Evolutionary conservation across 768 basidiomycete species (phyloP), one percentile per base, ranked within the genome.

Genomic region (Leucocoprinus leucothites): DNA sequence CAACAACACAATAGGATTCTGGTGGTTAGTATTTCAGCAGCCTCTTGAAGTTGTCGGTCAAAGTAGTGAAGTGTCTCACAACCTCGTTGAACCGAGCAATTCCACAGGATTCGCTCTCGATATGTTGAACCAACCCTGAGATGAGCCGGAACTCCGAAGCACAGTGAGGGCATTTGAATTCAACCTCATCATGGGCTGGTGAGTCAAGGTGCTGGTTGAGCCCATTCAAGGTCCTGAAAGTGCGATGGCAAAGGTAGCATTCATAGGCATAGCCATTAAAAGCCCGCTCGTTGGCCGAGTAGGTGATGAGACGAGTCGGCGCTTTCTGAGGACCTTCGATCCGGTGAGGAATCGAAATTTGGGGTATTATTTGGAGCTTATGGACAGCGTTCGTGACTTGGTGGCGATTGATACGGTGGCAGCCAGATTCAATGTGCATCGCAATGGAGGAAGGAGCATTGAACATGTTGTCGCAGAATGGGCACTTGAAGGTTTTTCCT

Each of bases 131-230:
- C 51, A 89, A 65, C 3, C 63, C 84, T 52, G 86, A 86, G 28
- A 88, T 73, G 13, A 81, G 76, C 6, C 49, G 58, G 62, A 84
- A 87, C 28, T 66, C 63, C 21, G 47, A 26, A 1, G 51, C 61
- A 61, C 87, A 89, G 9, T 65, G 67, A 3, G 82, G 84, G 67
- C 87, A 89, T 2, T 75, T 60, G 61, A 84, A 87, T 1, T 77
- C 70, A 63, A 71, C 74, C 1, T 76, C 72, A 58, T 76, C 66
- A 62, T 88, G 87, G 2, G 62, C 69, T 1, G 87, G 83, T 66
- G 87, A 87, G 48, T 74, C 72, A 42, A 89, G 73, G 61, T 89
- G 89, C 58, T 77, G 72, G 61, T 89, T 86, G 48, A 89, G 74
- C 6, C 66, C 69, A 0, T 14, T 9, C 11, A 87, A 74, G 0